Evolutionary conservation across 441 rosid genomes (phyloP).

Genomic region (Lepidium campestre): DNA sequence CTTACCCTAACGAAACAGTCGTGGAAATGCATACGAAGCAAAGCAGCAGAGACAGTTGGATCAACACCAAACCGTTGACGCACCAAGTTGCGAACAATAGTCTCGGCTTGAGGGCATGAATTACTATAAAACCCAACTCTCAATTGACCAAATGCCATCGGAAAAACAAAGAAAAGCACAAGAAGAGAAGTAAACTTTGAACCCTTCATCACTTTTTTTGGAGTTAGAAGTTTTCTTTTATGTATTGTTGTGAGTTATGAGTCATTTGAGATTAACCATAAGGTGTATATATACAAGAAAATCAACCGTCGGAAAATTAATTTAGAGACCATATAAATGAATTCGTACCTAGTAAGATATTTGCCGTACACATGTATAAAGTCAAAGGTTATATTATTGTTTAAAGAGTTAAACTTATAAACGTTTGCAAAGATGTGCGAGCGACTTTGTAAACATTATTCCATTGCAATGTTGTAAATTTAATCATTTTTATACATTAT

Average conservation of each 20-base stretch:
- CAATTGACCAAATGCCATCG: constrained; percentile 36
- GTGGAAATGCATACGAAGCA: constrained; percentile 84
- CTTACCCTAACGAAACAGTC: constrained; percentile 71
- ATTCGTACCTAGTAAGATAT: background rate
- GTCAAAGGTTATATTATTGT: constrained; percentile 16
- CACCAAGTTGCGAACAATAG: constrained; percentile 38
- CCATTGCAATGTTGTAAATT: constrained; percentile 10
- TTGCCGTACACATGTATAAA: constrained; percentile 6
- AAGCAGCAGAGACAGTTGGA: constrained; percentile 46
- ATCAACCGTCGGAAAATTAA: background rate
- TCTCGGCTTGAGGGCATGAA: constrained; percentile 57
- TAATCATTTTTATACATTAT: background rate
- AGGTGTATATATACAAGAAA: constrained; percentile 12
- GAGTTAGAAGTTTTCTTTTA: background rate
- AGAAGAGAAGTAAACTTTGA: constrained; percentile 20
- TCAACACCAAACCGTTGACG: constrained; percentile 34
- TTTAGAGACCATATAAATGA: background rate
- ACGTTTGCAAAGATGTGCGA: constrained; percentile 18
- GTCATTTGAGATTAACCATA: background rate
- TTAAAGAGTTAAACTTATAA: background rate
- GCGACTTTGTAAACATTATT: constrained; percentile 22
- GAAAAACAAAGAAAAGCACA: constrained; percentile 31
- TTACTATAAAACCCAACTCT: constrained; percentile 43
- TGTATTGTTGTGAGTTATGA: constrained; percentile 1
- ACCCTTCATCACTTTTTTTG: constrained; percentile 12